Conservation (phyloP, 2,329 filamentous ascomycete species). For the Spiromastix sp. region DNA sequence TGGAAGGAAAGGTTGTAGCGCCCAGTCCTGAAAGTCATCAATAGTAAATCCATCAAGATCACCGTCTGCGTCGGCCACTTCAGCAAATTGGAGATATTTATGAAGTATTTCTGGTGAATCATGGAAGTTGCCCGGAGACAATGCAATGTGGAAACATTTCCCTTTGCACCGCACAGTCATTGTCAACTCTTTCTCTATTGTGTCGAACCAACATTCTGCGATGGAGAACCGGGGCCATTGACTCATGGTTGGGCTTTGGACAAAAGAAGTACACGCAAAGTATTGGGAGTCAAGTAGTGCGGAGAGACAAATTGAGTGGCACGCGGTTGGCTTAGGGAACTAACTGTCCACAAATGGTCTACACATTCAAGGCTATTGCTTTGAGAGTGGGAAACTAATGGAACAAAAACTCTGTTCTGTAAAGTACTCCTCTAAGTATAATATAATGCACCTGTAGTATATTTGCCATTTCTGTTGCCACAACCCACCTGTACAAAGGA, state of each 20-base stretch:
- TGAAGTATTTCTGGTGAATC: conserved; percentile 2
- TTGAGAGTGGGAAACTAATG: too few species aligned
- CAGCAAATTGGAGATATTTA: conserved; percentile 4
- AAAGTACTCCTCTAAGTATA: too few species aligned
- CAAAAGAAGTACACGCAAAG: neutral
- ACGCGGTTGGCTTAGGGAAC: too few species aligned
- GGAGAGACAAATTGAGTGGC: neutral
- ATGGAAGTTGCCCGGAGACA: conserved; percentile 3
- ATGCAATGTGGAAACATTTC: conserved; percentile 6
- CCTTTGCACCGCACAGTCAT: conserved; percentile 7
- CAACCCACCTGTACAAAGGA: too few species aligned
- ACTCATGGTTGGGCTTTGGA: conserved; percentile 5
- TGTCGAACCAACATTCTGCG: conserved; percentile 5
- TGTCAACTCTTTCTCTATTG: conserved; percentile 3
- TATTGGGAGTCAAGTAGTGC: neutral
- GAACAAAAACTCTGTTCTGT: too few species aligned
- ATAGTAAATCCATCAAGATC: neutral
- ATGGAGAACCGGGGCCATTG: conserved; percentile 4
- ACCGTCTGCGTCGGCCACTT: conserved; percentile 1
- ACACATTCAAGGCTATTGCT: too few species aligned
- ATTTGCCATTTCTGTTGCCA: too few species aligned
- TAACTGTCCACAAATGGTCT: too few species aligned
- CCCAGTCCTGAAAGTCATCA: conserved; percentile 6
- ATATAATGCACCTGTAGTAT: too few species aligned
- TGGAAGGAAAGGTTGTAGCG: conserved; percentile 5